Evolutionary conservation across 1,284 basidiomycete genomes (phyloP).

Genomic region (Trametes sp.): DNA sequence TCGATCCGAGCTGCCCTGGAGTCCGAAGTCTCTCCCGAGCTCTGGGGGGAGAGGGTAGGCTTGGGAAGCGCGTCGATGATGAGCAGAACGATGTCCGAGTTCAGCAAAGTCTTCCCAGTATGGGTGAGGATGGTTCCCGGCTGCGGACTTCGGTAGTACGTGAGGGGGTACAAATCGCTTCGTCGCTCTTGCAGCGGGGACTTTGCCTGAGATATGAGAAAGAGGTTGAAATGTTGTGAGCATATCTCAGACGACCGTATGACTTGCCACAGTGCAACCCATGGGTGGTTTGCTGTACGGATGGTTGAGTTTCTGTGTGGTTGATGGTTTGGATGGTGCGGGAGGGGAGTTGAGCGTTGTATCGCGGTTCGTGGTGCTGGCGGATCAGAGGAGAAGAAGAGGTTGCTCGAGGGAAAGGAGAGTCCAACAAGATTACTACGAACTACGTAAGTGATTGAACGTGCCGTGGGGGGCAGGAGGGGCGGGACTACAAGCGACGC

Average conservation of each 20-base stretch:
- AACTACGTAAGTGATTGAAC: neutral
- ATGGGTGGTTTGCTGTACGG: too few species aligned
- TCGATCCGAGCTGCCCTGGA: neutral
- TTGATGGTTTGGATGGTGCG: too few species aligned
- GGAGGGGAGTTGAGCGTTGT: too few species aligned
- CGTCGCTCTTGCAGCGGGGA: too few species aligned
- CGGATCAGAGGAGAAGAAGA: too few species aligned
- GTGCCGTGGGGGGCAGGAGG: neutral
- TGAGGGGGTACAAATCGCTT: neutral
- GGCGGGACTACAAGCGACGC: neutral
- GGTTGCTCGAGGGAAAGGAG: neutral
- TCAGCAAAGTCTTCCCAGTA: neutral
- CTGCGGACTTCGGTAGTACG: neutral
- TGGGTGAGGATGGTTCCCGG: neutral
- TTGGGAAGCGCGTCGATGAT: neutral
- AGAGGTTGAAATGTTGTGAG: too few species aligned
- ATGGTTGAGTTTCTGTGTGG: too few species aligned
- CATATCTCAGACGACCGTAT: too few species aligned
- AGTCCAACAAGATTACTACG: neutral
- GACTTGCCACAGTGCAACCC: too few species aligned
- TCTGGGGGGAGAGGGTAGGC: neutral
- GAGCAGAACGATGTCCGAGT: neutral
- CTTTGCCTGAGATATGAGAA: too few species aligned
- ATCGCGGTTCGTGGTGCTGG: too few species aligned
- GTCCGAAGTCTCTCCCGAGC: neutral